A percentile compares a stretch with the other conserved stretches of the same genome.
Conservation (phyloP, 306 rosid species). For the Crataegus laevigata region DNA sequence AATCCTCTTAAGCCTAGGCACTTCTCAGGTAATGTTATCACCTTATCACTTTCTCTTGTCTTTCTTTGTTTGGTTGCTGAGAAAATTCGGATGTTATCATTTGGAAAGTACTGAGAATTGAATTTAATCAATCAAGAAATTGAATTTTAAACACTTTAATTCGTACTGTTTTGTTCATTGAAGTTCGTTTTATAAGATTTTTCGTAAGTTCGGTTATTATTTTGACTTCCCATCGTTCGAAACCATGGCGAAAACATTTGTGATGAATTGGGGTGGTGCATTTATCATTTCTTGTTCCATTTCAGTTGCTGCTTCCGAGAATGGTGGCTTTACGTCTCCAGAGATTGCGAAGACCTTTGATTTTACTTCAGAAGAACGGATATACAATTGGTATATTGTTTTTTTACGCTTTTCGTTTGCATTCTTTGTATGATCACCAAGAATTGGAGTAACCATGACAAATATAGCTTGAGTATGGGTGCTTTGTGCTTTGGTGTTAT, state of each 20-base stretch:
- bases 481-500: neutral
- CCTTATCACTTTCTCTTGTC: neutral
- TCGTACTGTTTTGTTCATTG: neutral
- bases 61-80: neutral
- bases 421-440: neutral
- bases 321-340: slow-evolving; percentile 68
- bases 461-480: neutral
- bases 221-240: neutral
- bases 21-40: slow-evolving; percentile 13
- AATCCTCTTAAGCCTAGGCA: slow-evolving; percentile 4
- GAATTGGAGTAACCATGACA: neutral
- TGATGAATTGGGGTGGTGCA: neutral
- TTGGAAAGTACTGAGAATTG: neutral
- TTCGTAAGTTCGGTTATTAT: neutral
- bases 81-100: neutral
- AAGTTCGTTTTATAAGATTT: neutral
- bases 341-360: slow-evolving; percentile 74
- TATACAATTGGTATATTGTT: slow-evolving; percentile 62
- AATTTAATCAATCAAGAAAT: neutral
- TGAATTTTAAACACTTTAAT: neutral
- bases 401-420: neutral
- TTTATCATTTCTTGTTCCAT: slow-evolving; percentile 5
- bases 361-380: slow-evolving; percentile 72
- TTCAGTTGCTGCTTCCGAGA: slow-evolving; percentile 70
- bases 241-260: neutral